Evolutionary conservation across 495 filamentous ascomycete genomes (phyloP).

Genomic region (Annulohypoxylon maeteangense): DNA sequence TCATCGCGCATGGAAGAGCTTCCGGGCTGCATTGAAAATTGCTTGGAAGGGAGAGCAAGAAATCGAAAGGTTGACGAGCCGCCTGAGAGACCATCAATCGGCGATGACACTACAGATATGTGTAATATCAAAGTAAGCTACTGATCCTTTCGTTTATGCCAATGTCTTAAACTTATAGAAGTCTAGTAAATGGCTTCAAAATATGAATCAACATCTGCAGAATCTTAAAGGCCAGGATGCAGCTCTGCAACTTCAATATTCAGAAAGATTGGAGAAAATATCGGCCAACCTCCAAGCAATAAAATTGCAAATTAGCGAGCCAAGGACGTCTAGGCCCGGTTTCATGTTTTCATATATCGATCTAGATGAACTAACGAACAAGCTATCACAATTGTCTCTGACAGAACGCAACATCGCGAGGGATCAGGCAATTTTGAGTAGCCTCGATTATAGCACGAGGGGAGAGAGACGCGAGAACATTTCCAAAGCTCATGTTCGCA

Average conservation of each 20-base stretch:
- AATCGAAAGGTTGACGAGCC: neutral
- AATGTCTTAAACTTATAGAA: neutral
- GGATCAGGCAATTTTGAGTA: neutral
- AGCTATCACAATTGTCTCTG: neutral
- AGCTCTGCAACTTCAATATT: neutral
- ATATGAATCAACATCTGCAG: neutral
- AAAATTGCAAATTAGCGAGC: neutral
- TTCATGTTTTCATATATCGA: neutral
- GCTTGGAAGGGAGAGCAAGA: conserved; percentile 4
- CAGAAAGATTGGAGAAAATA: neutral
- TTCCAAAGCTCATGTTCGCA: neutral
- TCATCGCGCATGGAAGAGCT: conserved; percentile 2
- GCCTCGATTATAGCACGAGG: neutral
- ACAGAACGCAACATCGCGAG: neutral
- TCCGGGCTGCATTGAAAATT: neutral
- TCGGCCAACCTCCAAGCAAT: neutral
- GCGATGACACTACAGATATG: neutral
- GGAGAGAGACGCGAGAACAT: neutral
- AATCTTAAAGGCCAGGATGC: neutral
- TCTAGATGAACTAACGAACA: neutral
- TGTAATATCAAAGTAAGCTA: neutral
- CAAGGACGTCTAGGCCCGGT: neutral
- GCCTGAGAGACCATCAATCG: neutral
- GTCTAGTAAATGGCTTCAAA: neutral
- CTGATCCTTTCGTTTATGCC: neutral